Base-by-base conservation (phyloP, 163 green algal genomes). In the Volvox carteri region DNA sequence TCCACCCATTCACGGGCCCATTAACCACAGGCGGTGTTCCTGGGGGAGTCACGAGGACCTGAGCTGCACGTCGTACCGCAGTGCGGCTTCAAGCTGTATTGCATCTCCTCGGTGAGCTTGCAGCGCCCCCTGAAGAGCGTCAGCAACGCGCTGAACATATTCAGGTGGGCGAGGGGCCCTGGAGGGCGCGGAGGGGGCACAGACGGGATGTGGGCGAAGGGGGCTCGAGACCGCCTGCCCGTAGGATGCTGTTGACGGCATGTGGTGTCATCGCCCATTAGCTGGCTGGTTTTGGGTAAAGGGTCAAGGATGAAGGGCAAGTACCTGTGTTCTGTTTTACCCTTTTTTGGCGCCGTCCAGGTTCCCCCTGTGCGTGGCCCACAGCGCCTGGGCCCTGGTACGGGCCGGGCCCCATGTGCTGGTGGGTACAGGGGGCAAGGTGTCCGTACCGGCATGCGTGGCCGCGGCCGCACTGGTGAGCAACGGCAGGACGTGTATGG, bases 11-110 rank as follows among this genome's bases (percentile, higher is more conserved):
- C n/a, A n/a, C n/a, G n/a, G n/a, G n/a, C n/a, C n/a, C n/a, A n/a
- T n/a, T n/a, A n/a, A n/a, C n/a, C 44, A n/a, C 84, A 89, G 84
- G 42, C 28, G 11, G 72, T 77, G 16, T 84, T 89, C n/a, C 70
- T 89, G 52, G 84, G 84, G 1, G 83, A 88, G 48, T 21, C 67
- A 6, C 12, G 56, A 0, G 50, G 50, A 1, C 67, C 70, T 3
- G 83, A 88, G 68, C 18, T 28, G 19, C 35, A 48, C 4, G 16
- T 74, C 16, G 83, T 77, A 18, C 72, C 39, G 1, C 62, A 78
- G 50, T 50, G 30, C 83, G 83, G 67, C 68, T 74, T 88, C 37
- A 35, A 6, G 50, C 28, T 88, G 83, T 37, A 33, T 25, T 41
- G 28, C 9, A 46, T 52, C 23, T 44, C 68, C 23, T 81, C 70